phyloP scores from a whole-genome alignment of 176 grass and related monocot species.

The Phoenix dactylifera region DNA sequence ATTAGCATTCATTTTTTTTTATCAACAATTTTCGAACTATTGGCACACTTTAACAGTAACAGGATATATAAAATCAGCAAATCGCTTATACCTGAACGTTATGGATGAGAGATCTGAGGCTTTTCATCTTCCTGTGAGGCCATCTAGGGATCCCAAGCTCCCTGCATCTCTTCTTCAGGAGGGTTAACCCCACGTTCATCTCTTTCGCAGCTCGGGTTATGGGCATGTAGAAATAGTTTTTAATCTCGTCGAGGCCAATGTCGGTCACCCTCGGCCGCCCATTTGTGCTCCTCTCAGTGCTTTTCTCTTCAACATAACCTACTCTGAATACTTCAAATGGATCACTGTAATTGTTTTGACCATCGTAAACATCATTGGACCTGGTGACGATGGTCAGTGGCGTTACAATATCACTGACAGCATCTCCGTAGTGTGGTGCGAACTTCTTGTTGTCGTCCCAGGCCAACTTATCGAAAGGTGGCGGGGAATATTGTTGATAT shows the following conservation, averaged over 20 bases:
- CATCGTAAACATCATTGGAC: not conserved
- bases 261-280: conserved; percentile 38
- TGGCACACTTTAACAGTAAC: not conserved
- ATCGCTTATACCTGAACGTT: conserved; percentile 46
- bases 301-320: no score
- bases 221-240: conserved; percentile 68
- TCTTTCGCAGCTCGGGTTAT: conserved; percentile 70
- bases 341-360: no score
- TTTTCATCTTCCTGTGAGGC: conserved; percentile 95
- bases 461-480: no score
- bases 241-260: conserved; percentile 47
- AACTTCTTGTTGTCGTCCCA: not conserved
- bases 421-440: not conserved
- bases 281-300: not conserved
- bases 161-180: conserved; percentile 87
- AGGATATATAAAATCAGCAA: no score
- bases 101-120: conserved; percentile 60
- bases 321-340: no score
- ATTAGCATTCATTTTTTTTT: not conserved
- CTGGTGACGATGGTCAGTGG: not conserved
- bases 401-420: not conserved
- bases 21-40: not conserved
- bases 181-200: conserved; percentile 77
- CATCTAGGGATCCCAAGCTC: conserved; percentile 72
- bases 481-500: no score